A percentile compares a stretch with the other conserved stretches of the same genome.
Conservation (phyloP, 345 rosid genomes). For the Camelina neglecta region DNA sequence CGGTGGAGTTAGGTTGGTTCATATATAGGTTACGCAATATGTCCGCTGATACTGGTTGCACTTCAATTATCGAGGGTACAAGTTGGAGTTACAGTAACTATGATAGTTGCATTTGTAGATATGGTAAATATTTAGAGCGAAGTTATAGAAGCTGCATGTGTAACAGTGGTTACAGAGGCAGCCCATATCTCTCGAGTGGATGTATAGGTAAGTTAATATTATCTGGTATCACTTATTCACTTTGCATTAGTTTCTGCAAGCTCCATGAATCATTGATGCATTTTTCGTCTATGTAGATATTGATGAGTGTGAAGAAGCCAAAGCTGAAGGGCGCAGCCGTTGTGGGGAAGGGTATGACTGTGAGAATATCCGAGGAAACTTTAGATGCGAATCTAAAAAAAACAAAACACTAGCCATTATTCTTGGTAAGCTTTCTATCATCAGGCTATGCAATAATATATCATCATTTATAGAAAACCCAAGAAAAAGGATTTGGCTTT, state of each 20-base stretch:
- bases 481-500: background rate
- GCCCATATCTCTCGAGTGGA: slow-evolving; percentile 40
- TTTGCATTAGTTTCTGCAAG: slow-evolving; percentile 13
- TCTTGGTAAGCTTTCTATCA: slow-evolving; percentile 1
- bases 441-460: background rate
- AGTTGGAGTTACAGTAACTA: background rate
- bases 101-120: slow-evolving; percentile 20
- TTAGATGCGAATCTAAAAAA: background rate
- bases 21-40: slow-evolving; percentile 10
- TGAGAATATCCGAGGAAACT: slow-evolving; percentile 8
- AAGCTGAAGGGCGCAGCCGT: background rate
- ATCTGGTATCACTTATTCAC: background rate
- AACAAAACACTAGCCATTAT: slow-evolving; percentile 8
- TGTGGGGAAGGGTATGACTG: slow-evolving; percentile 14
- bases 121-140: slow-evolving; percentile 27
- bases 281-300: slow-evolving; percentile 16
- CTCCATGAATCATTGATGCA: background rate
- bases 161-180: slow-evolving; percentile 46
- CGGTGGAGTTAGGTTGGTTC: slow-evolving; percentile 36
- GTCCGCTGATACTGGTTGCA: background rate
- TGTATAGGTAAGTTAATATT: slow-evolving; percentile 43
- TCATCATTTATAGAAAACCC: background rate
- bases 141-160: slow-evolving; percentile 44
- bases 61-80: background rate
- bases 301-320: slow-evolving; percentile 29